Percentiles rank a stretch among this genome's conserved stretches.
Evolutionary conservation across 176 grass and related monocot species (phyloP).

Genomic region (Rhipidocladum racemiflorum): DNA sequence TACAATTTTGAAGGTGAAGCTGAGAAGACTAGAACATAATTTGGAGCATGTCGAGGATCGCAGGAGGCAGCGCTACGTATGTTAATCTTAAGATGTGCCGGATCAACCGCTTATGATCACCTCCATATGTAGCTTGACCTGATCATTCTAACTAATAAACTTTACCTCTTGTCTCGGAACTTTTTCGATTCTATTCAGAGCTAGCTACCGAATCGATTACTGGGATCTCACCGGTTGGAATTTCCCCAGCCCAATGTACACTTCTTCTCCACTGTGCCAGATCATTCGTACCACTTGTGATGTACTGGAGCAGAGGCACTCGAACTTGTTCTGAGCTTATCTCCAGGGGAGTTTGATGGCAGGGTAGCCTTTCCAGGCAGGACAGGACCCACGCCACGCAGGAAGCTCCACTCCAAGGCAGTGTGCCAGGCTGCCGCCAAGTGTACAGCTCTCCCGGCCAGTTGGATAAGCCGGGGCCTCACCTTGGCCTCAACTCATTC

Average conservation of each 20-base stretch:
- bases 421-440: slow-evolving; percentile 17
- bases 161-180: neutral
- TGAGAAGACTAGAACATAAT: slow-evolving; percentile 28
- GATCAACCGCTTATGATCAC: neutral
- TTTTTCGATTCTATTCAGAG: neutral
- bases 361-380: neutral
- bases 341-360: no score
- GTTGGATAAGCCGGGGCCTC: slow-evolving; percentile 32
- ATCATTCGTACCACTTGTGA: neutral
- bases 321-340: neutral
- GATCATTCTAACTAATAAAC: slow-evolving; percentile 20
- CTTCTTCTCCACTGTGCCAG: neutral
- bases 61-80: neutral
- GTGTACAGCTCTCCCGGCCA: slow-evolving; percentile 14
- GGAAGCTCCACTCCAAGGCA: neutral
- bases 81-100: slow-evolving; percentile 26
- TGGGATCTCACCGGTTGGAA: neutral
- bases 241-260: neutral
- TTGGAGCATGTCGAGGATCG: slow-evolving; percentile 7
- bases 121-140: neutral
- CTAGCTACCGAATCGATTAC: neutral
- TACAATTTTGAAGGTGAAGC: slow-evolving; percentile 53
- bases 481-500: slow-evolving; percentile 14
- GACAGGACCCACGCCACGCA: slow-evolving; percentile 7
- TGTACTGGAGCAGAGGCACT: neutral